Conservation (phyloP, 768 basidiomycete genomes). For the Lactarius akahatsu region DNA sequence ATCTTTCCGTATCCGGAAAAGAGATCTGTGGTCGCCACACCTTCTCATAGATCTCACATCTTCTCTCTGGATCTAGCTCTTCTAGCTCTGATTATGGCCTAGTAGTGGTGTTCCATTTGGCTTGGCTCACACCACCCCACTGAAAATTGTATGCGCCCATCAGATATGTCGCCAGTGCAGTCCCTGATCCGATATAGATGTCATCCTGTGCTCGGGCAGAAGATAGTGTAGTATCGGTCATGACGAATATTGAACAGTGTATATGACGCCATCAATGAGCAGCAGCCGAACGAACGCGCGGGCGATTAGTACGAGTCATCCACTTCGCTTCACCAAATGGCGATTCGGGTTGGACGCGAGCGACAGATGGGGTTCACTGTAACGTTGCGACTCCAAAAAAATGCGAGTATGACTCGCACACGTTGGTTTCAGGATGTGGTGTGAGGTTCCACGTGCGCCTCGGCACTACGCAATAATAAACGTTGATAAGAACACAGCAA, state of each 20-base stretch:
- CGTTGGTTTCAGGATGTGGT: neutral
- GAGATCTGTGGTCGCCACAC: too few relatives aligned
- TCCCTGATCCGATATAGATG: neutral
- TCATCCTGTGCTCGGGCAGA: neutral
- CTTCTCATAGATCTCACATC: neutral
- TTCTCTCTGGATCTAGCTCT: neutral
- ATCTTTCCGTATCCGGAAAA: conserved; percentile 2
- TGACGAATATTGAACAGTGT: neutral
- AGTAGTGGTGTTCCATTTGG: neutral
- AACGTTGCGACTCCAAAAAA: neutral
- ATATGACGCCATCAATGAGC: neutral
- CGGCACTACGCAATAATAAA: neutral
- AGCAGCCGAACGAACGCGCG: conserved; percentile 11
- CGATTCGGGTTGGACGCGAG: conserved; percentile 8
- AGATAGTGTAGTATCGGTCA: neutral
- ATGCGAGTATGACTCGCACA: neutral
- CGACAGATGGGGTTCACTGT: neutral
- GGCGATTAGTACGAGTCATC: conserved; percentile 5
- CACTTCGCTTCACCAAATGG: neutral
- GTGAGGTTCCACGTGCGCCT: neutral
- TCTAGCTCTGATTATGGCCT: neutral
- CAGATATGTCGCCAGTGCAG: neutral
- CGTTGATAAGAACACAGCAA: neutral
- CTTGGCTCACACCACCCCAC: neutral
- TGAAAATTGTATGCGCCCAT: neutral